These are phyloP conservation scores for Sarocladium oryzae DNA, from an alignment of 2,329 filamentous ascomycete genomes.

Conservation along the genomic window DNA sequence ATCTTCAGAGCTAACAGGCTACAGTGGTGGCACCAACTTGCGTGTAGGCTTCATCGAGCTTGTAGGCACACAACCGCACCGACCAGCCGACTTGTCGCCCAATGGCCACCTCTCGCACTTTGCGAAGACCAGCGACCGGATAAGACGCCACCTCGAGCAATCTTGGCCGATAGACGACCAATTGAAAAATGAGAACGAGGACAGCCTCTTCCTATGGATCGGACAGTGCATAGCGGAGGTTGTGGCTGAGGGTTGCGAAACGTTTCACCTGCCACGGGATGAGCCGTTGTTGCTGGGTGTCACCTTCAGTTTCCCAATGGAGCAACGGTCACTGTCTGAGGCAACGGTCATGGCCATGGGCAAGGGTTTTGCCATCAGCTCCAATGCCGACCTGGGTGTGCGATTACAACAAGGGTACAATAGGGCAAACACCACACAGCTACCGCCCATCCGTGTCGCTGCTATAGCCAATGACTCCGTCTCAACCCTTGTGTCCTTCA, in stretches of 20 bases:
- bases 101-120: slow-evolving; percentile 5
- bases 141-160: slow-evolving; percentile 58
- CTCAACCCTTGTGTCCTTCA: slow-evolving; percentile 70
- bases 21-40: slow-evolving; percentile 61
- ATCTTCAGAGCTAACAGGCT: slow-evolving; percentile 22
- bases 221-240: slow-evolving; percentile 70
- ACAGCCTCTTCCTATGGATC: slow-evolving; percentile 76
- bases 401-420: slow-evolving; percentile 54
- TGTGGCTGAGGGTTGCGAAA: slow-evolving; percentile 49
- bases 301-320: slow-evolving; percentile 66
- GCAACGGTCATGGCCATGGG: slow-evolving; percentile 64
- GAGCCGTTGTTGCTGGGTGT: slow-evolving; percentile 56
- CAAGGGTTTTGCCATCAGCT: slow-evolving; percentile 60
- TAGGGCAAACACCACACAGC: slow-evolving; percentile 29
- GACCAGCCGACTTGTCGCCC: slow-evolving; percentile 10
- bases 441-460: slow-evolving; percentile 63
- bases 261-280: slow-evolving; percentile 33
- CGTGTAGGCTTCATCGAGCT: slow-evolving; percentile 63
- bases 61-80: slow-evolving; percentile 28
- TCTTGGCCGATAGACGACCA: slow-evolving; percentile 70
- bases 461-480: slow-evolving; percentile 81
- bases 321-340: slow-evolving; percentile 54
- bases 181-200: slow-evolving; percentile 66
- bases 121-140: slow-evolving; percentile 25
- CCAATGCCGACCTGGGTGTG: slow-evolving; percentile 53